These are phyloP conservation scores for Kazachstania africana DNA, from an alignment of 805 yeast genomes.

Conservation along the genomic window DNA sequence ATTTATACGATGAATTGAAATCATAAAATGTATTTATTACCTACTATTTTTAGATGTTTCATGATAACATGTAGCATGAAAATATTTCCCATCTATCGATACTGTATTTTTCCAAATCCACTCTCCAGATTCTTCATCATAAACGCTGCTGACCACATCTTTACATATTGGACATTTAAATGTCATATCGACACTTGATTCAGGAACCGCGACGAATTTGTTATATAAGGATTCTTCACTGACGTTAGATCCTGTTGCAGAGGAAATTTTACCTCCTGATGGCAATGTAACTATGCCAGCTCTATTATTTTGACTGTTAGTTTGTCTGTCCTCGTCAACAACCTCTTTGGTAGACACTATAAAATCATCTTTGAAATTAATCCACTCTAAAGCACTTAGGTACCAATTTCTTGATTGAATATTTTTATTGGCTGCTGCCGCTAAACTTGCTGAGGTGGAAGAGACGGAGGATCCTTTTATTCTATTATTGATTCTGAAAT, in stretches of 20 bases:
- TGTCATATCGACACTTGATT: conserved; percentile 44
- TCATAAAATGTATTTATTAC: too few relatives aligned
- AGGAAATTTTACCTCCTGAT: neutral
- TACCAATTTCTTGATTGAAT: conserved; percentile 80
- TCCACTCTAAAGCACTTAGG: conserved; percentile 61
- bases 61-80: conserved; percentile 58
- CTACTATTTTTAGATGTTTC: conserved; percentile 35
- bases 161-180: conserved; percentile 59
- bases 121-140: conserved; percentile 64
- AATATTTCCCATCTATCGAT: conserved; percentile 36
- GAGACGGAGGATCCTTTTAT: conserved; percentile 33
- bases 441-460: conserved; percentile 8
- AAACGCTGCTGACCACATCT: conserved; percentile 51
- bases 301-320: conserved; percentile 3
- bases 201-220: conserved; percentile 55
- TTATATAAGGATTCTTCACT: conserved; percentile 20
- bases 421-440: conserved; percentile 11
- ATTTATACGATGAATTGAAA: too few relatives aligned
- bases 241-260: neutral
- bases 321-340: conserved; percentile 4
- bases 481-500: conserved; percentile 79
- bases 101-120: conserved; percentile 74
- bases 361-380: conserved; percentile 58
- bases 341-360: conserved; percentile 29
- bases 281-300: conserved; percentile 2